These are phyloP conservation scores for Cladorrhinum sp. DNA, from an alignment of 2,329 filamentous ascomycete genomes.

Conservation along the genomic window DNA sequence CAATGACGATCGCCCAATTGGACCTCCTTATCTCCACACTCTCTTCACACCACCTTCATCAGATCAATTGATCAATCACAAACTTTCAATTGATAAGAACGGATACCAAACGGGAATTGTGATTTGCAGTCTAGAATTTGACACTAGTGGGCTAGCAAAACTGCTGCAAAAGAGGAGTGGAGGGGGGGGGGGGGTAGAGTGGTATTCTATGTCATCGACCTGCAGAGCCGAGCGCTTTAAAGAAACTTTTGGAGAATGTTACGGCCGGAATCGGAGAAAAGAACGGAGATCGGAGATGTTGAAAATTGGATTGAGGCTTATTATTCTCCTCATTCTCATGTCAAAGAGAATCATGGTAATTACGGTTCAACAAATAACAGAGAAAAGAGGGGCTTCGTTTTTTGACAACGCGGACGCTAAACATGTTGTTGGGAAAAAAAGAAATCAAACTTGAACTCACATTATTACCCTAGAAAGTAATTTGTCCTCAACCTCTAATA, in stretches of 20 bases:
- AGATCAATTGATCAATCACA: not conserved
- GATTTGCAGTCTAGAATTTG: not conserved
- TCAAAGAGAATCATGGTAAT: no score
- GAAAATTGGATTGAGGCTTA: no score
- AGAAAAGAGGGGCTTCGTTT: no score
- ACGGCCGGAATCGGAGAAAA: not conserved
- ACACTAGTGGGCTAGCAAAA: not conserved
- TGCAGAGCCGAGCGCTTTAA: not conserved
- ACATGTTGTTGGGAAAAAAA: no score
- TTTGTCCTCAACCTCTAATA: no score
- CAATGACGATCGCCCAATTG: not conserved
- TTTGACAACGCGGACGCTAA: no score
- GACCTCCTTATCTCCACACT: not conserved
- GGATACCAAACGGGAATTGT: not conserved
- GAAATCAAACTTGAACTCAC: no score
- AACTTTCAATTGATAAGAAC: not conserved
- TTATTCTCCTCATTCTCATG: no score
- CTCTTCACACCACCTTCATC: not conserved
- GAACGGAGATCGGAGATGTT: not conserved
- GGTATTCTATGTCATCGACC: conserved; percentile 7
- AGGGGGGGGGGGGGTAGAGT: not conserved
- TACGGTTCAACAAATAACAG: no score
- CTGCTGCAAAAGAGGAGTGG: not conserved
- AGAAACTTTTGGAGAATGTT: not conserved
- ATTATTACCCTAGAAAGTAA: no score